These are phyloP conservation scores for Nymphaea colorata DNA, from an alignment of 164 flowering plant genomes.

Conservation along the genomic window DNA sequence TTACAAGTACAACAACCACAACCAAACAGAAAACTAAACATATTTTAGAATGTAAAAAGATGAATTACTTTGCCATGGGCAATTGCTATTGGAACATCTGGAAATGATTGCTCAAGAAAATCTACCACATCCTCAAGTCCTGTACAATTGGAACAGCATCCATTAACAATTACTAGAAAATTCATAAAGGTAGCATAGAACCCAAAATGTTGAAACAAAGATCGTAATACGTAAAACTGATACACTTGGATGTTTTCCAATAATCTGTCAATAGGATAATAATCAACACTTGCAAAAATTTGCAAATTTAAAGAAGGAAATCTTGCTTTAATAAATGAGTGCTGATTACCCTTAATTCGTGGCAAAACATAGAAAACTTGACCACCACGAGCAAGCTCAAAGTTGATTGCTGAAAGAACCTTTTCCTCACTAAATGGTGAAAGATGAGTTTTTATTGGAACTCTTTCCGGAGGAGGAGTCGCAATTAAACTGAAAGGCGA, in stretches of 20 bases:
- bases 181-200: too few species aligned
- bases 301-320: too few species aligned
- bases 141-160: conserved; percentile 10
- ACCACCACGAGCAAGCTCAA: conserved; percentile 88
- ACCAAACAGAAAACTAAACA: too few species aligned
- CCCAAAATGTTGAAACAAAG: too few species aligned
- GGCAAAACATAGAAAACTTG: conserved; percentile 96
- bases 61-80: conserved; percentile 90
- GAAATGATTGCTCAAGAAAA: conserved; percentile 65
- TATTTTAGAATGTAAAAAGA: background rate
- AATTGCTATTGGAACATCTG: conserved; percentile 65
- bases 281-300: too few species aligned
- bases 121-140: conserved; percentile 86
- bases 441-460: conserved; percentile 88
- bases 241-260: too few species aligned
- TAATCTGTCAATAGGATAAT: too few species aligned
- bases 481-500: conserved; percentile 61
- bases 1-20: too few species aligned
- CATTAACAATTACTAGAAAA: too few species aligned
- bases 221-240: too few species aligned
- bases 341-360: conserved; percentile 74
- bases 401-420: conserved; percentile 58
- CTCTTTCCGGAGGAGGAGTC: conserved; percentile 98
- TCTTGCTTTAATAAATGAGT: background rate
- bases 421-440: conserved; percentile 56